Evolutionary conservation across 2,329 filamentous ascomycete genomes (phyloP), one percentile per base, ranked within the genome.

Genomic region (Talaromyces atroroseus): DNA sequence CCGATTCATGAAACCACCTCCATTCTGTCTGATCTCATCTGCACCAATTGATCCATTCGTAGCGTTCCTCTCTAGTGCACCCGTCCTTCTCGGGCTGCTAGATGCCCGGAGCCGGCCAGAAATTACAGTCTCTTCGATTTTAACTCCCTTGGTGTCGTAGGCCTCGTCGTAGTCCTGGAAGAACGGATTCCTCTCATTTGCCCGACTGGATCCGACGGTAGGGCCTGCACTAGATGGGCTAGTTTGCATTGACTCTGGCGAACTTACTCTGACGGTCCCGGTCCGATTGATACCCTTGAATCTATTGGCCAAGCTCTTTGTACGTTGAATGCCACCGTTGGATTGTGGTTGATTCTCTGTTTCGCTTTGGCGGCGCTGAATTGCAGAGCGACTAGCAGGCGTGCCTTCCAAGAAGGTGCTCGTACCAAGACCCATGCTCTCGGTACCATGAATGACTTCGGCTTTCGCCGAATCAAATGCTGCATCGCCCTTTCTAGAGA

Each of bases 361-460:
- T 59, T 89, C 90, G 32, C 82, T 87, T 65, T 92, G 83, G 50
- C 84, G 84, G 59, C 87, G 85, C 69, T 89, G 83, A 54, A 96
- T 89, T 18, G 88, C 89, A 7, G 85, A 82, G 64, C 85, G 85
- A 26, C 92, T 88, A 26, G 92, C 94, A 14, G 94, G 92, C 1
- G 94, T 88, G 36, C 94, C 94, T 66, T 99, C 94, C 21, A 99
- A 76, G 78, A 97, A 97, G 2, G 94, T 99, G 34, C 91, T 95
- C 1, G 92, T 96, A 53, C 94, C 94, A 7, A 99, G 76, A 10
- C 94, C 94, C 59, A 89, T 77, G 3, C 84, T 87, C 73, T 95
- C 86, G 55, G 92, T 85, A 18, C 92, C 92, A 64, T 97, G 90
- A 14, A 97, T 81, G 48, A 87, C 82, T 56, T 89, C 85, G 48